phyloP scores from a whole-genome alignment of 345 rosid genomes.

The Carallia pectinifolia region DNA sequence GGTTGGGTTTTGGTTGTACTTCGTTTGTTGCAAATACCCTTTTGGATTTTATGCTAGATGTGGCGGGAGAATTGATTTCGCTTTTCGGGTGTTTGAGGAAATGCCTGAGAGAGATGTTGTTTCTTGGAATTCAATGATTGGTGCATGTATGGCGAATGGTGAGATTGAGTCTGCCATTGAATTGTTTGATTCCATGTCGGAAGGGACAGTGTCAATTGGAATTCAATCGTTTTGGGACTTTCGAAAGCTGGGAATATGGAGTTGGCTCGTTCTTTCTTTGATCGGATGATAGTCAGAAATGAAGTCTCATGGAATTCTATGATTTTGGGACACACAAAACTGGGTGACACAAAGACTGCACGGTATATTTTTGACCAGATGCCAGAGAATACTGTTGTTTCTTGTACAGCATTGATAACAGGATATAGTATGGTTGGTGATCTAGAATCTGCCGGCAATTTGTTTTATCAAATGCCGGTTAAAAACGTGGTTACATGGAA shows the following conservation, averaged over 20 bases:
- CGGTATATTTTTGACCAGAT: constrained; percentile 18
- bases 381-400: constrained; percentile 27
- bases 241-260: constrained; percentile 28
- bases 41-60: constrained; percentile 24
- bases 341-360: constrained; percentile 24
- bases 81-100: constrained; percentile 22
- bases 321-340: constrained; percentile 21
- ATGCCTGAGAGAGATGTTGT: constrained; percentile 20
- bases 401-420: constrained; percentile 30
- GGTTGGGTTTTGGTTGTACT: constrained; percentile 23
- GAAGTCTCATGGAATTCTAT: constrained; percentile 25
- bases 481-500: constrained; percentile 28
- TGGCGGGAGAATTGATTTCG: constrained; percentile 14
- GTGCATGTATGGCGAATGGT: constrained; percentile 21
- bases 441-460: constrained; percentile 9
- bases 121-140: constrained; percentile 31
- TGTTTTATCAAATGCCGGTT: constrained; percentile 20
- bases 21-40: constrained; percentile 30
- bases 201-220: constrained; percentile 27
- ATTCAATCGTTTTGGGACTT: constrained; percentile 25
- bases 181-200: constrained; percentile 32
- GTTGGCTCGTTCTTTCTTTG: constrained; percentile 21
- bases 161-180: constrained; percentile 13
- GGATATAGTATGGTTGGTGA: constrained; percentile 24
- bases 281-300: constrained; percentile 28